These are phyloP conservation scores for Globisporangium perplexum DNA, from an alignment of 352 stramenopile genomes.

Conservation along the genomic window DNA sequence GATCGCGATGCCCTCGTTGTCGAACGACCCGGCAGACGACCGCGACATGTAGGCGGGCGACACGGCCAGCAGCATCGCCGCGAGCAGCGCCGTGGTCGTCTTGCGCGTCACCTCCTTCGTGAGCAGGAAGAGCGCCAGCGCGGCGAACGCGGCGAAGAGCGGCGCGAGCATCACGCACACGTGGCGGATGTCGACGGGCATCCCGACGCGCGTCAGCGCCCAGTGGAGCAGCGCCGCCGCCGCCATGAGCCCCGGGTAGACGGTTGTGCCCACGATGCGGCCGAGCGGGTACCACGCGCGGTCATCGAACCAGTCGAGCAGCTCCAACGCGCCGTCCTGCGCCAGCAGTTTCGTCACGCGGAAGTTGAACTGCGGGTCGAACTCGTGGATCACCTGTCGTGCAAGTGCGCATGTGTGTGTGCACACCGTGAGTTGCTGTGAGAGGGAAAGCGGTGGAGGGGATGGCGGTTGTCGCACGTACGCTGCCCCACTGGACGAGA, in stretches of 20 bases:
- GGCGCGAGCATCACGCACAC: constrained; percentile 90
- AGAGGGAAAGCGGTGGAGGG: neutral
- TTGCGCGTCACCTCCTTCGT: constrained; percentile 74
- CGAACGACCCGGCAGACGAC: constrained; percentile 96
- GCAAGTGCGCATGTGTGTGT: neutral
- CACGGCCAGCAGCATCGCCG: constrained; percentile 91
- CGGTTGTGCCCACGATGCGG: constrained; percentile 87
- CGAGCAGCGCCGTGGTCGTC: constrained; percentile 72
- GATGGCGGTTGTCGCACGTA: constrained; percentile 18
- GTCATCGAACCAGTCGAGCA: constrained; percentile 99
- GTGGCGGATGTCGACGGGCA: constrained; percentile 78
- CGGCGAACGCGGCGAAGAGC: constrained; percentile 81
- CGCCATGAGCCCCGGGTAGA: constrained; percentile 92
- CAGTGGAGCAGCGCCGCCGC: constrained; percentile 80
- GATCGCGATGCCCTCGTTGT: constrained; percentile 98
- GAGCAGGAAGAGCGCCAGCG: constrained; percentile 85
- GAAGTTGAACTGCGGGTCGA: constrained; percentile 98
- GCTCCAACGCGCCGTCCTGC: constrained; percentile 88
- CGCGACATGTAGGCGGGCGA: constrained; percentile 97
- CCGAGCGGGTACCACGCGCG: constrained; percentile 93
- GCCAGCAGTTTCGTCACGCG: constrained; percentile 95
- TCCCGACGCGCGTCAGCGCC: constrained; percentile 40
- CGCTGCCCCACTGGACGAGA: constrained; percentile 86
- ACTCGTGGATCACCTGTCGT: constrained; percentile 87
- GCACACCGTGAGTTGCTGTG: neutral